Evolutionary conservation across 2,329 filamentous ascomycete species (phyloP).

Genomic region (Lecanicillium sp.): DNA sequence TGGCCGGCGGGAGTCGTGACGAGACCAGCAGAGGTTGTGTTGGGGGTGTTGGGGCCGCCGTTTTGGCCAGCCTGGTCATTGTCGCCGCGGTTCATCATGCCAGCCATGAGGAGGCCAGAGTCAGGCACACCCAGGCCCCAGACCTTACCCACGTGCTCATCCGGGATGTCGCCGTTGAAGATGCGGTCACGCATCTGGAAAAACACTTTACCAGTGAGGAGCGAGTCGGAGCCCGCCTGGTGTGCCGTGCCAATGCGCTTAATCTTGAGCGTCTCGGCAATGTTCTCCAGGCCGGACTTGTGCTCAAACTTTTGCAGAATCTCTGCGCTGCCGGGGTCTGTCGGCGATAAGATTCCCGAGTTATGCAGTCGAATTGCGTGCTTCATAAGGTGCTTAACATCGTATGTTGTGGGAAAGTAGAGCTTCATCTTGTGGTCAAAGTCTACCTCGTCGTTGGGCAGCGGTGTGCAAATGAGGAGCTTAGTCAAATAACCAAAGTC

Average conservation of each 20-base stretch:
- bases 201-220: constrained; percentile 90
- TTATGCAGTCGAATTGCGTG: constrained; percentile 67
- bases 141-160: constrained; percentile 81
- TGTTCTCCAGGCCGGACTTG: constrained; percentile 87
- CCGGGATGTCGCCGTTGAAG: constrained; percentile 73
- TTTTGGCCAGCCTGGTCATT: constrained; percentile 32
- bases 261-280: constrained; percentile 87
- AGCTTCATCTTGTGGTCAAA: constrained; percentile 85
- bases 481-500: constrained; percentile 98
- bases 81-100: constrained; percentile 26
- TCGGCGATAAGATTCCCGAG: constrained; percentile 53
- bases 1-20: constrained; percentile 41
- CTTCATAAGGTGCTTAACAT: constrained; percentile 97
- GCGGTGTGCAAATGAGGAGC: constrained; percentile 71
- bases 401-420: constrained; percentile 89
- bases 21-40: constrained; percentile 50
- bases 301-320: constrained; percentile 80
- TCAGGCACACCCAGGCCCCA: constrained; percentile 82
- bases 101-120: constrained; percentile 32
- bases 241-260: constrained; percentile 83
- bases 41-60: constrained; percentile 57
- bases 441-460: constrained; percentile 83
- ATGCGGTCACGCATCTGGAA: constrained; percentile 87
- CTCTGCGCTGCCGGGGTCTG: constrained; percentile 58
- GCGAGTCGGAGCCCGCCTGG: constrained; percentile 87